Base-by-base conservation (phyloP, 2,329 filamentous ascomycete species). In the Rutstroemia sp. region DNA sequence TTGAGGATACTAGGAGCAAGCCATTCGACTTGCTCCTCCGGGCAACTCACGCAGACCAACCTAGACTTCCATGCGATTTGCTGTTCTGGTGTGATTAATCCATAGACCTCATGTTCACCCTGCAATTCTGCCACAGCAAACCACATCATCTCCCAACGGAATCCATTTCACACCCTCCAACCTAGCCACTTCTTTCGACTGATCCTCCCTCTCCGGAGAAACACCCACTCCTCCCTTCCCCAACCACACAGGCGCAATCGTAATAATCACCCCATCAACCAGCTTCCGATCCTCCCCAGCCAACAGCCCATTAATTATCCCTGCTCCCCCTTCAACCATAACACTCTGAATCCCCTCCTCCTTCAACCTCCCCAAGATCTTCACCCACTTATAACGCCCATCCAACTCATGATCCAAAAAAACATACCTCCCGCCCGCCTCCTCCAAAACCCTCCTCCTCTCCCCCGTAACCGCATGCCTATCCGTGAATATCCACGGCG, bases 241-340 rank as follows among this genome's bases (percentile, higher is more conserved):
- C n/a, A 97, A 77, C 82, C 90, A 97, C 0, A 84, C 89, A 8
- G 92, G 92, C 3, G 92, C 91, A 66, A 96, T 84, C 0, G 92
- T 96, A 57, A 96, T 78, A 64, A 97, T 87, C 49, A 96, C 84
- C 2, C 86, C 86, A 67, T 89, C 80, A 44, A 95, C 76, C 8
- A 91, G 73, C n/a, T 69, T 64, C 16, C 81, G 75, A 64, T 84
- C 82, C 27, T 75, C 73, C 2, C 80, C 76, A 40, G 79, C 76
- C n/a, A 97, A 76, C 17, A 97, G 73, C 39, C 87, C 82, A 68
- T 94, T 95, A 68, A 97, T 89, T 36, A 96, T 83, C 10, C 78
- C 76, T 0, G 82, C 92, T 10, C 92, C 92, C 0, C 92, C 92
- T 70, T 97, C 92, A 49, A 97, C 79, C 92, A 96, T 96, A 57